Conservation (phyloP, 129 eudicot species). For the Tagetes erecta region DNA sequence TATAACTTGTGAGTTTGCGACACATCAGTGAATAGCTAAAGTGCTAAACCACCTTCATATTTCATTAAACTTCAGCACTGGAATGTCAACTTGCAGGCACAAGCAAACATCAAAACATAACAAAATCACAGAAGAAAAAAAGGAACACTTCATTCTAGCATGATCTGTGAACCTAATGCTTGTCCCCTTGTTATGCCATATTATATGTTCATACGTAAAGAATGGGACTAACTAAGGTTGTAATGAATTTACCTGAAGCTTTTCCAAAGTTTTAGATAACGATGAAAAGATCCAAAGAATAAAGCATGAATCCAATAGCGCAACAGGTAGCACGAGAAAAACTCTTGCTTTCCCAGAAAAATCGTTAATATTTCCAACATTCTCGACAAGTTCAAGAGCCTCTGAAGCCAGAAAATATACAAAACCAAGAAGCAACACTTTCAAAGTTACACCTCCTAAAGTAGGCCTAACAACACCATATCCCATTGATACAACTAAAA, state of each 20-base stretch:
- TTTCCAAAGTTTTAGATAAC: constrained; percentile 78
- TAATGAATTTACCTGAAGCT: constrained; percentile 68
- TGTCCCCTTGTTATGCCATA: too few relatives aligned
- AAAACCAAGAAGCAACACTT: constrained; percentile 68
- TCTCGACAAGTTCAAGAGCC: constrained; percentile 86
- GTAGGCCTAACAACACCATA: constrained; percentile 85
- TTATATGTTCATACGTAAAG: background rate
- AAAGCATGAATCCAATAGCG: constrained; percentile 71
- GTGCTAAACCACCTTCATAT: constrained; percentile 15
- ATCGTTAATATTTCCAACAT: constrained; percentile 86
- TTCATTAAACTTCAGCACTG: constrained; percentile 3
- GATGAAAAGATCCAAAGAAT: constrained; percentile 92
- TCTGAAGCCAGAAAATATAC: constrained; percentile 77
- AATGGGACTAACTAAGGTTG: background rate
- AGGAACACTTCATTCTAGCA: too few relatives aligned
- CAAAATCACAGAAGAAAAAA: background rate
- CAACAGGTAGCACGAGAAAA: constrained; percentile 78
- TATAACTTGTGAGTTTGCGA: background rate
- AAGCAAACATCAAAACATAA: constrained; percentile 13
- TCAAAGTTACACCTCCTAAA: constrained; percentile 68
- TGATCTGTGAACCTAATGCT: background rate
- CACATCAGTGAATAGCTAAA: constrained; percentile 14
- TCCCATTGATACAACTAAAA: constrained; percentile 87
- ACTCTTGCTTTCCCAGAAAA: constrained; percentile 77
- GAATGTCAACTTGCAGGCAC: background rate